phyloP scores from a whole-genome alignment of 2,329 filamentous ascomycete genomes.

The Arthroderma uncinatum region DNA sequence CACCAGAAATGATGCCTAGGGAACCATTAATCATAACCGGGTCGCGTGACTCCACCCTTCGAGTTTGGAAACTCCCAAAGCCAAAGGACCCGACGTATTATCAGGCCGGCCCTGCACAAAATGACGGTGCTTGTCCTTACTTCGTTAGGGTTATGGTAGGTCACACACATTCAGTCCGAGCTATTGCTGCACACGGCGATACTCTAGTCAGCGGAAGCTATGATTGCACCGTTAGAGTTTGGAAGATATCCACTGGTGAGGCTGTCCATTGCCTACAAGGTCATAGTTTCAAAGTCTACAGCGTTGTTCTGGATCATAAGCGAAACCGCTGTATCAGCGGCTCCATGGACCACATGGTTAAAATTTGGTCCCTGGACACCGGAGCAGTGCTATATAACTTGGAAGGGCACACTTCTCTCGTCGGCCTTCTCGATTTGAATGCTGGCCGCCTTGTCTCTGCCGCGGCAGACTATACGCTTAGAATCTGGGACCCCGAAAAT shows the following conservation, averaged over 20 bases:
- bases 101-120: constrained; percentile 62
- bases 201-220: constrained; percentile 97
- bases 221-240: constrained; percentile 87
- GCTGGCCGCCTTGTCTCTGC: constrained; percentile 87
- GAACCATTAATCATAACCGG: constrained; percentile 95
- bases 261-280: constrained; percentile 72
- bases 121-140: constrained; percentile 76
- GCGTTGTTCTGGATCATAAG: constrained; percentile 82
- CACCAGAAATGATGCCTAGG: constrained; percentile 76
- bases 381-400: constrained; percentile 78
- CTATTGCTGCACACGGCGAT: constrained; percentile 88
- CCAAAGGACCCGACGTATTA: constrained; percentile 66
- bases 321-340: constrained; percentile 94
- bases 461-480: constrained; percentile 84
- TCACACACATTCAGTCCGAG: constrained; percentile 86
- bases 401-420: constrained; percentile 83
- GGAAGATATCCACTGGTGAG: constrained; percentile 94
- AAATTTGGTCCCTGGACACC: constrained; percentile 89
- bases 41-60: constrained; percentile 82
- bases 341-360: constrained; percentile 96
- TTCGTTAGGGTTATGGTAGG: constrained; percentile 80
- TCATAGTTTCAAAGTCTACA: constrained; percentile 90
- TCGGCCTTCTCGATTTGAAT: constrained; percentile 79
- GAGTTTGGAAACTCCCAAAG: constrained; percentile 88
- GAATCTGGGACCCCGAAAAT: constrained; percentile 93